These are phyloP conservation scores for Aspergillus candidus DNA, from an alignment of 2,329 filamentous ascomycete genomes.

Conservation along the genomic window DNA sequence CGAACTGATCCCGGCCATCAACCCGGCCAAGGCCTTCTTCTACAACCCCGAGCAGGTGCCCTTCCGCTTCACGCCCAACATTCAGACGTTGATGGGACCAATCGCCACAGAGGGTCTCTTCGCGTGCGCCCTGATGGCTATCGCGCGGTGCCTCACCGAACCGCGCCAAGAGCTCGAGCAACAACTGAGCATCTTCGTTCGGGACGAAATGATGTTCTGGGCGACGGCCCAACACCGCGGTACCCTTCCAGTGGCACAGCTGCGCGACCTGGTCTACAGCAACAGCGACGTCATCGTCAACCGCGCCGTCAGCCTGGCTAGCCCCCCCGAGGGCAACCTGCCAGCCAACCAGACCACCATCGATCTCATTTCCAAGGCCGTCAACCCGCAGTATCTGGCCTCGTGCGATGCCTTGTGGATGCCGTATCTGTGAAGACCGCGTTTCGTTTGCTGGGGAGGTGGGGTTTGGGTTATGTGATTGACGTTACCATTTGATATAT, in stretches of 20 bases:
- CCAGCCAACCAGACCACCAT: constrained; percentile 97
- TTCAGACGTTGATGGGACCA: constrained; percentile 93
- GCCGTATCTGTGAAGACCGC: constrained; percentile 67
- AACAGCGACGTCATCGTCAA: constrained; percentile 93
- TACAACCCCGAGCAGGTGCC: constrained; percentile 93
- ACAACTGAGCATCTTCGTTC: constrained; percentile 86
- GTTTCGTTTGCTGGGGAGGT: not conserved
- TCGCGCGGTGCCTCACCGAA: constrained; percentile 87
- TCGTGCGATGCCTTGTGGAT: constrained; percentile 94
- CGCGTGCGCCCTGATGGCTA: constrained; percentile 90
- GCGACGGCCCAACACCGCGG: constrained; percentile 72
- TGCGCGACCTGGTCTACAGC: constrained; percentile 71
- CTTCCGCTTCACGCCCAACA: constrained; percentile 92
- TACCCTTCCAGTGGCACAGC: constrained; percentile 58
- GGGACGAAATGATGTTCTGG: constrained; percentile 98
- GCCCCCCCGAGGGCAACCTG: constrained; percentile 67
- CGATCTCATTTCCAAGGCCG: constrained; percentile 84
- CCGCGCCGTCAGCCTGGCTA: constrained; percentile 76
- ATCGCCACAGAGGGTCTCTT: constrained; percentile 95
- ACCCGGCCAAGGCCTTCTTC: constrained; percentile 76
- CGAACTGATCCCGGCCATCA: constrained; percentile 88
- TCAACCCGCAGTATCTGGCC: constrained; percentile 83
- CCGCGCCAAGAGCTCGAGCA: constrained; percentile 80
- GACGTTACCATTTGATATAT: too few species aligned
- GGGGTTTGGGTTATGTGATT: too few species aligned